Base-by-base conservation (phyloP, 2,329 filamentous ascomycete species). In the Colletotrichum tropicale region DNA sequence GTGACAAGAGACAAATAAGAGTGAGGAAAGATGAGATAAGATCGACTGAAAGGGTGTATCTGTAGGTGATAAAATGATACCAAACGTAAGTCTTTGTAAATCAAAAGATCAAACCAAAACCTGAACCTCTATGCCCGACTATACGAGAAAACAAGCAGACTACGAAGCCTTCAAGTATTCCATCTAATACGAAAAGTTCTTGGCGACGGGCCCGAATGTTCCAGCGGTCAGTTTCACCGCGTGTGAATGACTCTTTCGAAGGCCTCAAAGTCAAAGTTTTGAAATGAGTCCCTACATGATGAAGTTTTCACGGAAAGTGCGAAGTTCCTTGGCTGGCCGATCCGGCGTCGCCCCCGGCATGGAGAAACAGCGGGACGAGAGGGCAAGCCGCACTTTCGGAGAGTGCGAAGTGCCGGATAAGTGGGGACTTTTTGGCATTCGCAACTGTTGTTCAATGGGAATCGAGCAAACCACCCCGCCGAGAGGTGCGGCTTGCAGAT, bases 341-440 rank as follows among this genome's bases (percentile, higher is more conserved):
- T 30, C 67, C 34, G 43, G 48, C 15, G 34, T 60, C 24, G 48
- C 24, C 28, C 43, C 52, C 32, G 10, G 34, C 16, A 16, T 28
- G 16, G 0, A 18, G 18, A 28, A 56, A 38, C 55, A 30, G n/a
- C 56, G 13, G 30, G 28, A 18, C 56, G 8, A 2, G 48, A 12
- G n/a, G 21, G 13, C 24, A 16, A n/a, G 9, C 52, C 72, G 67
- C 72, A 74, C 60, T 71, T 74, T 74, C 67, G 72, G 69, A 72
- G 8, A 64, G 61, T 72, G 68, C 72, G 69, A 75, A 72, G 30
- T 30, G 21, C 72, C 72, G 69, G 32, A 32, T 5, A 13, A 28
- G 15, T 34, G 30, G 48, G 26, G 12, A 1, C 18, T 16, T 66
- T n/a, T 1, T 36, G 26, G 15, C 65, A 69, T 24, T 56, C 28